Conservation (phyloP, 2,329 filamentous ascomycete genomes). For the Fusarium mangiferae region DNA sequence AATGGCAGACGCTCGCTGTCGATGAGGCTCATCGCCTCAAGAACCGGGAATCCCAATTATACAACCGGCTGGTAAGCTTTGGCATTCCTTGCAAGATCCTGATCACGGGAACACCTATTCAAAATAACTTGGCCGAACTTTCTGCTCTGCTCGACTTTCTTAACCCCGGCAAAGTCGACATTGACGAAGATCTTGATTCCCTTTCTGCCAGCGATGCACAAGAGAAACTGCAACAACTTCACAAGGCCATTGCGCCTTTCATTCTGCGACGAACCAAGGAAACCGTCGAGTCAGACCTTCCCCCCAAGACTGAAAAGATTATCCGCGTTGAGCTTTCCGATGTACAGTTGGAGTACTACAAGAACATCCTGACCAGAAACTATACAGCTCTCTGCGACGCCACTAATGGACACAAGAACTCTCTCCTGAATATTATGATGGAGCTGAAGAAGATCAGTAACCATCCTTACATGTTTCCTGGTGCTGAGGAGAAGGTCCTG, state of each 20-base stretch:
- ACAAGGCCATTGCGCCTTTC: slow-evolving; percentile 87
- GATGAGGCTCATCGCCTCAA: slow-evolving; percentile 98
- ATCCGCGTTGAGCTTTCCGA: slow-evolving; percentile 97
- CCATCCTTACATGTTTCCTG: slow-evolving; percentile 97
- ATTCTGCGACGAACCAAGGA: slow-evolving; percentile 97
- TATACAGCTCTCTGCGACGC: slow-evolving; percentile 94
- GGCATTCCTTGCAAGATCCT: slow-evolving; percentile 88
- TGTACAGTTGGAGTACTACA: slow-evolving; percentile 97
- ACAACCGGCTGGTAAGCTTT: slow-evolving; percentile 85
- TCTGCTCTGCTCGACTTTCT: slow-evolving; percentile 95
- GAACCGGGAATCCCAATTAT: slow-evolving; percentile 94
- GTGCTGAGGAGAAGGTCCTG: slow-evolving; percentile 89
- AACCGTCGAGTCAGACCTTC: slow-evolving; percentile 95
- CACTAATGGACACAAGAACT: slow-evolving; percentile 90
- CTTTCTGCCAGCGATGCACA: slow-evolving; percentile 83
- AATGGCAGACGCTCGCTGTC: slow-evolving; percentile 97
- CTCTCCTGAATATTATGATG: slow-evolving; percentile 98
- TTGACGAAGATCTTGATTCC: slow-evolving; percentile 89
- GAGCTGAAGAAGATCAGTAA: slow-evolving; percentile 99
- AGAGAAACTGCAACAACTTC: slow-evolving; percentile 86
- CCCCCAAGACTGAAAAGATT: slow-evolving; percentile 98
- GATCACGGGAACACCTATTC: slow-evolving; percentile 96
- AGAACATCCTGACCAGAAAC: slow-evolving; percentile 97
- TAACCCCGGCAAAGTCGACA: slow-evolving; percentile 91
- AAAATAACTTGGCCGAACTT: slow-evolving; percentile 94